Percentiles rank a stretch among this genome's conserved stretches.
These are phyloP conservation scores for Alternaria tenuissima DNA, from an alignment of 2,329 filamentous ascomycete species.

Conservation along the genomic window DNA sequence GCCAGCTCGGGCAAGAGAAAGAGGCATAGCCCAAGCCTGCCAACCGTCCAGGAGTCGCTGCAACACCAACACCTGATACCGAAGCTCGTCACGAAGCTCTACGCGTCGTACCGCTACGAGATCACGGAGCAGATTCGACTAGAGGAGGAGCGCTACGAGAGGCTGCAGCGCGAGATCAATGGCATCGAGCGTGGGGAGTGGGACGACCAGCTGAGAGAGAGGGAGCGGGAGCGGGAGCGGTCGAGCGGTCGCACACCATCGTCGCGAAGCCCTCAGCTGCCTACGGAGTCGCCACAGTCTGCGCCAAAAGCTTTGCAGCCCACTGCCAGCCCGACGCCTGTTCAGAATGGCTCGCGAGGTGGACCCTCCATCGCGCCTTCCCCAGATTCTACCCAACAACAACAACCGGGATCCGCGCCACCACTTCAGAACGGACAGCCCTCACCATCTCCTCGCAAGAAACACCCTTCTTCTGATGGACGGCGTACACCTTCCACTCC, in stretches of 20 bases:
- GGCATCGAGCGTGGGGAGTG: slow-evolving; percentile 70
- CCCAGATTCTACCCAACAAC: slow-evolving; percentile 14
- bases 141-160: slow-evolving; percentile 73
- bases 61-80: slow-evolving; percentile 74
- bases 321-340: slow-evolving; percentile 14
- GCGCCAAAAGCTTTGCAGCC: slow-evolving; percentile 27
- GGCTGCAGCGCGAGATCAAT: slow-evolving; percentile 71
- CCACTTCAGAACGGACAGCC: slow-evolving; percentile 26
- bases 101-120: slow-evolving; percentile 75
- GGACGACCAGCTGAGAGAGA: slow-evolving; percentile 54
- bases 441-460: slow-evolving; percentile 41
- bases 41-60: slow-evolving; percentile 71
- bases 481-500: slow-evolving; percentile 26
- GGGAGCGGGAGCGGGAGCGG: not conserved
- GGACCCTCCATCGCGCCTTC: slow-evolving; percentile 17
- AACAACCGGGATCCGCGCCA: not conserved
- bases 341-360: slow-evolving; percentile 21
- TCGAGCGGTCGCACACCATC: slow-evolving; percentile 31
- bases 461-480: slow-evolving; percentile 26
- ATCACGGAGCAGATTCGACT: slow-evolving; percentile 74
- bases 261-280: slow-evolving; percentile 35
- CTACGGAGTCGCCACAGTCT: slow-evolving; percentile 37
- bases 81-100: slow-evolving; percentile 75
- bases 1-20: slow-evolving; percentile 74
- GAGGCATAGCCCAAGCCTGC: slow-evolving; percentile 66